Evolutionary conservation across 306 rosid species (phyloP), one percentile per base, ranked within the genome.

Genomic region (Sphenostylis stenocarpa): DNA sequence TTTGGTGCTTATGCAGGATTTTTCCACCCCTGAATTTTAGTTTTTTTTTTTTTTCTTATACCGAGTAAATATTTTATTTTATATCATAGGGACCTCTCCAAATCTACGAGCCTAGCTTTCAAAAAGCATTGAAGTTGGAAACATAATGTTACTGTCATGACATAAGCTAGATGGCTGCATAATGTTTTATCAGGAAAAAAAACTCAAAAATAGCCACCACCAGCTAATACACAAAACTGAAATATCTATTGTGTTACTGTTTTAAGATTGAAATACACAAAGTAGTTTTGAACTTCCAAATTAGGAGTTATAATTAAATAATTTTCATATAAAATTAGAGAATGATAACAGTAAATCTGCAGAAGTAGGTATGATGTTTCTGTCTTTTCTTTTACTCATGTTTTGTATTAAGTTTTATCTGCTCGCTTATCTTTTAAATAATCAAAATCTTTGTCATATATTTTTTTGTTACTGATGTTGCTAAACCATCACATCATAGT

Each of bases 361-460:
- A 43, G 23, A 48, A 66, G 55, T 65, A 13, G 60, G 45, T 70
- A 17, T 38, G 17, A 13, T 51, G 14, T 51, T 51, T 36, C 15
- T 29, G 11, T 34, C 14, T 49, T 31, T n/a, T 6, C 49, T 39
- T 5, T 43, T 65, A 48, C 72, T 65, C 2, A 24, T 72, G 20
- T 49, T 53, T 64, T 64, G 24, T 31, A 28, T 52, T 63, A 1
- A 45, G 29, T 4, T 67, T 29, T 33, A 33, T 73, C 29, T 49
- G 47, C 64, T 34, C 36, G 23, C 43, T 76, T 21, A 29, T 45
- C 71, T 23, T 38, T 76, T 66, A 38, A 65, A 76, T 76, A 52
- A 66, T 41, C 67, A 55, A 56, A 77, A 20, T 16, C 44, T 64
- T 31, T 62, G 48, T 48, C 41, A 62, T 23, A 16, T 29, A 48